Percentiles rank a stretch among this genome's conserved stretches.
Evolutionary conservation across 2,329 filamentous ascomycete species (phyloP).

Genomic region (Fusarium armeniacum): DNA sequence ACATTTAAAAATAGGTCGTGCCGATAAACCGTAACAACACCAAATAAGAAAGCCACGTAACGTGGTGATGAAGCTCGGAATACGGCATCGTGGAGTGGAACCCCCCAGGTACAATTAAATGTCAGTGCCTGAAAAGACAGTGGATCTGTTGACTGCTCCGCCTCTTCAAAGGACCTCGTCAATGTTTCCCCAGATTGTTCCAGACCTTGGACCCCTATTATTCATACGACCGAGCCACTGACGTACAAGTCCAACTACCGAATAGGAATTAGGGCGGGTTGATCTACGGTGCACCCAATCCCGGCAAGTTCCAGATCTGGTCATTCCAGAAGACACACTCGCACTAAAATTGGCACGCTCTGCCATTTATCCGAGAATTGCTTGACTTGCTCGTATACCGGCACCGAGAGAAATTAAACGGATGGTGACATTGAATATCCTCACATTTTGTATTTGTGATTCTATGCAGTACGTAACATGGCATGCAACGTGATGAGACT

Average conservation of each 20-base stretch:
- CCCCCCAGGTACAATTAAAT: not conserved
- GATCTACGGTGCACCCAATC: constrained; percentile 19
- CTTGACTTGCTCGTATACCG: not conserved
- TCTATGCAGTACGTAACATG: not conserved
- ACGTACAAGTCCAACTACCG: not conserved
- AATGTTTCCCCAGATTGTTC: not conserved
- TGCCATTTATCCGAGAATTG: constrained; percentile 5
- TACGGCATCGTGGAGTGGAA: constrained; percentile 18
- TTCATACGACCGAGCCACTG: constrained; percentile 19
- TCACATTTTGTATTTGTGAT: not conserved
- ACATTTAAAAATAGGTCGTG: constrained; percentile 4
- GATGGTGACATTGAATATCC: not conserved
- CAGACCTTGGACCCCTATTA: constrained; percentile 7
- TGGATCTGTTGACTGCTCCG: constrained; percentile 2
- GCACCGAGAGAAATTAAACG: not conserved
- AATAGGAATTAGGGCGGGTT: not conserved
- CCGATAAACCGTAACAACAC: constrained; percentile 8
- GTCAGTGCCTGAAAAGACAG: not conserved
- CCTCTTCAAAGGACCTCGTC: not conserved
- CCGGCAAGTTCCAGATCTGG: not conserved
- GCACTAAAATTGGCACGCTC: not conserved
- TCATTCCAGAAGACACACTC: not conserved
- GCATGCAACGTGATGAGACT: not conserved
- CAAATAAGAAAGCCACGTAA: constrained; percentile 17
- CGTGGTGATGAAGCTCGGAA: constrained; percentile 8